phyloP scores from a whole-genome alignment of 1,139 yeast genomes.

The Insectozyma bohioensis region DNA sequence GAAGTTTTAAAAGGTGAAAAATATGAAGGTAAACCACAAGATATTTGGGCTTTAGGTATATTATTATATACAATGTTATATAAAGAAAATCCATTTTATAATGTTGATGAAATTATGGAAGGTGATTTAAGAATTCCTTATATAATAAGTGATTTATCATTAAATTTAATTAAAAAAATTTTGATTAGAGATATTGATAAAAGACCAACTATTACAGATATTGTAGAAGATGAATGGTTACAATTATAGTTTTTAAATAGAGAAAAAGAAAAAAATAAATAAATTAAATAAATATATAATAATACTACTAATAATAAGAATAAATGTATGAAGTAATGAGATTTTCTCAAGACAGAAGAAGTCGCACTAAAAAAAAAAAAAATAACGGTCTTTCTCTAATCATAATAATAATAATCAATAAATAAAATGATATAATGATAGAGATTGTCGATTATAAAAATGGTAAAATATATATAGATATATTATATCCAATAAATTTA shows the following conservation, averaged over 20 bases:
- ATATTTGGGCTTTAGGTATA: slow-evolving; percentile 95
- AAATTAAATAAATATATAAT: too few species aligned
- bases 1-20: slow-evolving; percentile 88
- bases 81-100: slow-evolving; percentile 93
- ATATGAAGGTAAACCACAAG: slow-evolving; percentile 91
- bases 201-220: slow-evolving; percentile 74
- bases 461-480: too few species aligned
- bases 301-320: too few species aligned
- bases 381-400: too few species aligned
- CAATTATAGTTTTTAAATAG: slow-evolving; percentile 12
- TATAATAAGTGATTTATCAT: slow-evolving; percentile 57
- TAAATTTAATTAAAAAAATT: slow-evolving; percentile 60
- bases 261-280: too few species aligned
- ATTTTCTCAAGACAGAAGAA: too few species aligned
- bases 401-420: too few species aligned
- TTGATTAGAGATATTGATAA: slow-evolving; percentile 60
- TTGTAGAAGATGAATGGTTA: slow-evolving; percentile 71
- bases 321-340: too few species aligned
- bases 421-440: too few species aligned
- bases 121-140: slow-evolving; percentile 75
- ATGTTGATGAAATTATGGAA: slow-evolving; percentile 92
- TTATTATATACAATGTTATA: slow-evolving; percentile 84
- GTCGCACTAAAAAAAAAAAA: too few species aligned
- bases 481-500: too few species aligned
- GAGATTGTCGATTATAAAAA: too few species aligned